phyloP scores from a whole-genome alignment of 2,329 filamentous ascomycete genomes.

The Phialocephala subalpina region DNA sequence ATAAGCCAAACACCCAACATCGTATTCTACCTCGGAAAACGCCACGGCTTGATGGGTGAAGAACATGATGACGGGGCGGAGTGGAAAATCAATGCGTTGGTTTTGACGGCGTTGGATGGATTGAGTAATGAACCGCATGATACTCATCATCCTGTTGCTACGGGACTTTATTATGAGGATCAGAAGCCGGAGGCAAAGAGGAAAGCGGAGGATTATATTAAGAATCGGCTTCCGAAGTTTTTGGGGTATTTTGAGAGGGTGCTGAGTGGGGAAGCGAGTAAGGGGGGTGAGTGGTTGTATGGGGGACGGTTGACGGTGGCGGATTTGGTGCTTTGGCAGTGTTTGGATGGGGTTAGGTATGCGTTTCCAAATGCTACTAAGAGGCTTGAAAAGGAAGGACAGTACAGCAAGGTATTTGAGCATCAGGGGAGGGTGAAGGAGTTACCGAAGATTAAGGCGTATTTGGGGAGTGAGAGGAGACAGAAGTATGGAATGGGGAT shows the following conservation, averaged over 20 bases:
- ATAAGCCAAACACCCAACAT: slow-evolving; percentile 79
- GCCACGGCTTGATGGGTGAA: slow-evolving; percentile 24
- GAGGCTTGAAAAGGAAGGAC: slow-evolving; percentile 57
- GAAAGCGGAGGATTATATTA: slow-evolving; percentile 64
- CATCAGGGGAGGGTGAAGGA: slow-evolving; percentile 70
- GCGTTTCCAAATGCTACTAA: slow-evolving; percentile 75
- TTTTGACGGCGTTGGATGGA: slow-evolving; percentile 72
- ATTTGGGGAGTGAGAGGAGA: slow-evolving; percentile 71
- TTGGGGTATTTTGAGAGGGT: slow-evolving; percentile 75
- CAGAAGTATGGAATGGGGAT: slow-evolving; percentile 70
- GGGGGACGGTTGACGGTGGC: slow-evolving; percentile 72
- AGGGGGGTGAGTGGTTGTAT: slow-evolving; percentile 70
- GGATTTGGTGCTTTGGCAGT: slow-evolving; percentile 52
- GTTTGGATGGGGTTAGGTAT: slow-evolving; percentile 58
- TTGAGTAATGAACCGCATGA: slow-evolving; percentile 78
- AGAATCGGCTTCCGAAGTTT: slow-evolving; percentile 74
- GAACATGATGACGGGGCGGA: slow-evolving; percentile 41
- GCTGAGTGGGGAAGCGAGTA: slow-evolving; percentile 63
- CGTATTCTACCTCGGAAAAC: slow-evolving; percentile 69
- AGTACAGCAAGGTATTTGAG: slow-evolving; percentile 66
- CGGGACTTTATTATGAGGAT: slow-evolving; percentile 72
- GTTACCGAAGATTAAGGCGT: slow-evolving; percentile 70
- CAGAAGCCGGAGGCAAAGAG: slow-evolving; percentile 73
- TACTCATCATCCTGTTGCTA: slow-evolving; percentile 75
- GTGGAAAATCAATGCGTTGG: slow-evolving; percentile 66